phyloP scores from a whole-genome alignment of 2,329 filamentous ascomycete genomes.

The Pseudocercospora vitis region DNA sequence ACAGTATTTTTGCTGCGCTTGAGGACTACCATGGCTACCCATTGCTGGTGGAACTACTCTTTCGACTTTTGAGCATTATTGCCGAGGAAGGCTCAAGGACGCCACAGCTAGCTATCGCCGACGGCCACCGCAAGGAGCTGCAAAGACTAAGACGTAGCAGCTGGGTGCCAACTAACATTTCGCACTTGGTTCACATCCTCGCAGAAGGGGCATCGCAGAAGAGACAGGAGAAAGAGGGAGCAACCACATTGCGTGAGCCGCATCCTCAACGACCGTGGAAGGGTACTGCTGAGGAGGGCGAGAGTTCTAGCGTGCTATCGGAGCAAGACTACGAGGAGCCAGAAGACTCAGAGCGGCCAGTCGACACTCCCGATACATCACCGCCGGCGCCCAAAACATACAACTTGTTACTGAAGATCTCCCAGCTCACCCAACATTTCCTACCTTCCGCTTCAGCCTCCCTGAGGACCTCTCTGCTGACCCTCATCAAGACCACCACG shows the following conservation, averaged over 20 bases:
- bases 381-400: conserved; percentile 75
- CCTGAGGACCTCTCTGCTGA: conserved; percentile 74
- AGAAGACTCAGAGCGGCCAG: conserved; percentile 5
- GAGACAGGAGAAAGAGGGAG: conserved; percentile 28
- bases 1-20: conserved; percentile 87
- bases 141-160: conserved; percentile 11
- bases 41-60: conserved; percentile 78
- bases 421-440: conserved; percentile 83
- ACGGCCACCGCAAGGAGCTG: conserved; percentile 17
- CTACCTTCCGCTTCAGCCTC: conserved; percentile 79
- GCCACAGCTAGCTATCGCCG: conserved; percentile 50
- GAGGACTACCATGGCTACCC: conserved; percentile 95
- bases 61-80: conserved; percentile 76
- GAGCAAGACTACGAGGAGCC: conserved; percentile 23
- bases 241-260: conserved; percentile 36
- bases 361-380: conserved; percentile 40
- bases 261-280: conserved; percentile 35
- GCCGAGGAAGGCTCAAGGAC: conserved; percentile 74
- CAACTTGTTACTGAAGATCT: conserved; percentile 76
- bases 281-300: conserved; percentile 33
- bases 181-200: conserved; percentile 44
- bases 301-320: conserved; percentile 29
- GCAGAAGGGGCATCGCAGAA: conserved; percentile 16
- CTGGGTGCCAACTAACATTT: conserved; percentile 40
- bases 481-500: conserved; percentile 71